Base-by-base conservation (phyloP, 768 basidiomycete species). In the Leccinum barrowsii region DNA sequence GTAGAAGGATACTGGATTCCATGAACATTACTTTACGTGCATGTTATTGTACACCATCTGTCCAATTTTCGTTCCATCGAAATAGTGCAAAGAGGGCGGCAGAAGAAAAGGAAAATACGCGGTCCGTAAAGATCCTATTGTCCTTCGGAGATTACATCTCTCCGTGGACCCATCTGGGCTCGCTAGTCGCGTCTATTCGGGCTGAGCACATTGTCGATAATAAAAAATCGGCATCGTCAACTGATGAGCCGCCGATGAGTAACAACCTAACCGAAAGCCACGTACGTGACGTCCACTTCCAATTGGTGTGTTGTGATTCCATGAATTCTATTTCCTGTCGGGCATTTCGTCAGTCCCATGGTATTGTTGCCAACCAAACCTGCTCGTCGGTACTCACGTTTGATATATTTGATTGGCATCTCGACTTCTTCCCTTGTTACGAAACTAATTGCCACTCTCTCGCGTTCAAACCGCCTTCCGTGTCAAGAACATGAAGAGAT, bases 401-500 rank as follows among this genome's bases (percentile, higher is more conserved):
- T 94, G 69, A 98, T 93, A 74, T 97, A 94, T 61, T 93, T 82
- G 66, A 96, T 76, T 7, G 26, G 26, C 86, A 91, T 93, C 73
- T 85, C 75, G 44, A 97, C 90, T 74, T 98, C 96, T 63, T 97
- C 94, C 35, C 89, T 91, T 57, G 94, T 95, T 50, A 95, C 94
- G 74, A 98, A 97, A 80, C 94, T 94, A 80, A 94, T 94, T 59
- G 90, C 93, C 67, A 95, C 94, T 75, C 93, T 93, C 80, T 96
- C 96, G 61, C 93, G 88, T 67, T 94, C 94, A 75, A 97, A 98
- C 70, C 96, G 91, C 63, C 96, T 96, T 59, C 91, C 91, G 75
- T 95, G 90, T 71, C 96, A 97, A 98, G 81, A 59, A 99, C 95
- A 76, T 95, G 94, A 66, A 94, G 96, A 46, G 94, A 94, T 50